These are phyloP conservation scores for Coemansia sp. DNA, from an alignment of 192 early-diverging fungal genomes.

Conservation along the genomic window DNA sequence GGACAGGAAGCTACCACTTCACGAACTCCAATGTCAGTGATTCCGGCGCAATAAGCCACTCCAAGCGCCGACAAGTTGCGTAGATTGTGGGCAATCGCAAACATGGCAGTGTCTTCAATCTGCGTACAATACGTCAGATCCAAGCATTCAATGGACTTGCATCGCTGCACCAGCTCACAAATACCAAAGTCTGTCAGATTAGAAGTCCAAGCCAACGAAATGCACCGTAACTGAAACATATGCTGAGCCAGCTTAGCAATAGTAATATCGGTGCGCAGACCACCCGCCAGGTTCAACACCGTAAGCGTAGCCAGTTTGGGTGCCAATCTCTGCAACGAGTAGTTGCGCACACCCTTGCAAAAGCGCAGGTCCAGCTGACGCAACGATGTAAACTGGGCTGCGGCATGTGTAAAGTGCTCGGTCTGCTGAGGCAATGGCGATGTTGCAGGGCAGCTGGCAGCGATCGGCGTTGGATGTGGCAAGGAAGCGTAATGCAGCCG, in stretches of 20 bases:
- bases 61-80: constrained; percentile 40
- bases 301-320: constrained; percentile 44
- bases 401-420: background rate
- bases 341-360: constrained; percentile 61
- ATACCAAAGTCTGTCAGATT: constrained; percentile 57
- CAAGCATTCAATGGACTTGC: constrained; percentile 49
- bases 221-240: constrained; percentile 43
- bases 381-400: constrained; percentile 22
- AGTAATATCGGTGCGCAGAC: constrained; percentile 57
- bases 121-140: constrained; percentile 59
- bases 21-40: constrained; percentile 52
- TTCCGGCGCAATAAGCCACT: constrained; percentile 55
- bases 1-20: constrained; percentile 40
- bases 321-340: constrained; percentile 54
- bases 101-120: constrained; percentile 55
- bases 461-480: too few species aligned
- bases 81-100: constrained; percentile 47
- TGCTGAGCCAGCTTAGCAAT: constrained; percentile 57
- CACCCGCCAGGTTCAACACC: constrained; percentile 57
- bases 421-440: background rate
- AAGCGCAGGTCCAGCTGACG: constrained; percentile 57
- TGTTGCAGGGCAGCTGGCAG: background rate
- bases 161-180: constrained; percentile 56
- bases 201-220: constrained; percentile 60
- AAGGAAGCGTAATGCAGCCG: constrained; percentile 1